Evolutionary conservation across 495 filamentous ascomycete species (phyloP), one percentile per base, ranked within the genome.

Genomic region (Rhypophila decipiens): DNA sequence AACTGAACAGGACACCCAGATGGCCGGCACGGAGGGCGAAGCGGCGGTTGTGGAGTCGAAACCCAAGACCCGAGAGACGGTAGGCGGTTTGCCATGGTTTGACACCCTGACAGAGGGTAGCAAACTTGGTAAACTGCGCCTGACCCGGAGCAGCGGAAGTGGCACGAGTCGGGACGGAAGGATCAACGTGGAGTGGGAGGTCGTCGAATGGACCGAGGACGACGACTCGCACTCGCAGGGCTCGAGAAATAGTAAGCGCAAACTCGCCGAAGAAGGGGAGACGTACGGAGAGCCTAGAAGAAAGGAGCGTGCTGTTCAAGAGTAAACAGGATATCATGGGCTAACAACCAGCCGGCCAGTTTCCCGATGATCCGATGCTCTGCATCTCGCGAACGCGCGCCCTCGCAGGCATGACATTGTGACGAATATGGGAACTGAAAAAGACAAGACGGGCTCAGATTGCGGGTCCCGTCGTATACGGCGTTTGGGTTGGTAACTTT

Each of bases 81-180:
- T 70, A n/a, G 82, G 56, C 1, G 52, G 78, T 7, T 68, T 86
- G 37, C 85, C 86, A 2, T 95, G 88, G 88, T 88, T 94, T 56
- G 87, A 94, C 52, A 76, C 73, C 48, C 78, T 95, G 77, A 74
- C 90, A 1, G 76, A 85, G 49, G 83, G 87, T 24, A 89, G 85
- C 56, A 69, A 67, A 35, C 64, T 94, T 27, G 87, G 87, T 10
- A 76, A 67, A 17, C 63, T 90, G 57, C 83, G 80, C 61, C 67
- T 77, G 48, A 67, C 71, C 52, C 76, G 74, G 57, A 80, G 83
- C 20, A 73, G 76, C 1, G n/a, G n/a, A n/a, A n/a, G n/a, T n/a
- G 64, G 71, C 38, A 66, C 69, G 19, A 79, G 73, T 44, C 69
- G 63, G 42, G 78, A 85, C 59, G 79, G 82, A 9, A 70, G 66